These are phyloP conservation scores for Cystobasidium tubakii DNA, from an alignment of 768 basidiomycete genomes.

Conservation along the genomic window DNA sequence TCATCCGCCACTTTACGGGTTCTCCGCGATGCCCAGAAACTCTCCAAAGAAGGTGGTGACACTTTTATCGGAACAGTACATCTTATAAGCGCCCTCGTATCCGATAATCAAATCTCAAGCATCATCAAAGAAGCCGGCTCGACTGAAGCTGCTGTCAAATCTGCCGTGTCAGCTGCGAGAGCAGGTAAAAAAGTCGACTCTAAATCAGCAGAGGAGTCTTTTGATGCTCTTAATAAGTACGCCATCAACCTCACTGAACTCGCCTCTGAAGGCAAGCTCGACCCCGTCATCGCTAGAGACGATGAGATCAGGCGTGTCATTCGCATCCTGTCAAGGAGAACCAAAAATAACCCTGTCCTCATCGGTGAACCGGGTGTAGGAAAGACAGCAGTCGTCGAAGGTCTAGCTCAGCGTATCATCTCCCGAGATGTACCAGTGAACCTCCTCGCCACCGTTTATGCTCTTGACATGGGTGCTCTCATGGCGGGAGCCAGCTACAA, in stretches of 20 bases:
- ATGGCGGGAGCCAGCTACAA: constrained; percentile 91
- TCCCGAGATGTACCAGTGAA: constrained; percentile 81
- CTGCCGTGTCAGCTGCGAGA: constrained; percentile 69
- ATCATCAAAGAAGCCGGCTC: constrained; percentile 70
- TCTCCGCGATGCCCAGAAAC: constrained; percentile 65
- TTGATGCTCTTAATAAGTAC: constrained; percentile 79
- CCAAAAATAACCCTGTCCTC: constrained; percentile 94
- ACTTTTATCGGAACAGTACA: constrained; percentile 91
- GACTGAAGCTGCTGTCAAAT: constrained; percentile 63
- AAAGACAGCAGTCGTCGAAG: constrained; percentile 91
- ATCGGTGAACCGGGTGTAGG: constrained; percentile 75
- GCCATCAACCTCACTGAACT: constrained; percentile 50
- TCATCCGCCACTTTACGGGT: constrained; percentile 59
- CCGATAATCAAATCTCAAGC: constrained; percentile 62
- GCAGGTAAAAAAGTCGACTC: constrained; percentile 80
- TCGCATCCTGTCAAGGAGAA: constrained; percentile 53
- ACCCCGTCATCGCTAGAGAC: constrained; percentile 51
- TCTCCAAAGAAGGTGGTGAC: constrained; percentile 71
- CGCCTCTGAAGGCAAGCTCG: constrained; percentile 52
- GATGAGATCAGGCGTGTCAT: constrained; percentile 44
- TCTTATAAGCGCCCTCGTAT: constrained; percentile 73
- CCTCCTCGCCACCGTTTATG: constrained; percentile 67
- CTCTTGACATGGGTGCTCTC: constrained; percentile 89
- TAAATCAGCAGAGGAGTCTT: constrained; percentile 80
- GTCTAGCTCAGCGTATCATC: constrained; percentile 88